Evolutionary conservation across 495 filamentous ascomycete genomes (phyloP).

Genomic region (Annulohypoxylon nitens): DNA sequence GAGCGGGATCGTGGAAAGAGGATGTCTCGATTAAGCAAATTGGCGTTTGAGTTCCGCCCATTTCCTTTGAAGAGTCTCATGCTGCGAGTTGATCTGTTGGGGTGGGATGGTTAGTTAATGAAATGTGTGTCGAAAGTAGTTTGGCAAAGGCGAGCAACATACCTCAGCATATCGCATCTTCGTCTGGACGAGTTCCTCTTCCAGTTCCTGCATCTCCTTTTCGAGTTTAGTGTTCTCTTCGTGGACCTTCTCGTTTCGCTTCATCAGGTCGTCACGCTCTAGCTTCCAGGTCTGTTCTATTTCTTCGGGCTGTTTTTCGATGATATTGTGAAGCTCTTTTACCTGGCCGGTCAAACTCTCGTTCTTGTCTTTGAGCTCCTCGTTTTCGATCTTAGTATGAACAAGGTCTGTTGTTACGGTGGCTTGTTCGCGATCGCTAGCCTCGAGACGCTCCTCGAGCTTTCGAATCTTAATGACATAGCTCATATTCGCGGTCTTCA

Average conservation of each 20-base stretch:
- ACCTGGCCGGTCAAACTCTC: conserved; percentile 88
- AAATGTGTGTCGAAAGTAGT: neutral
- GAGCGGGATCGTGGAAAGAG: conserved; percentile 21
- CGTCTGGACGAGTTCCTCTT: conserved; percentile 90
- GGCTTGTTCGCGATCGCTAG: conserved; percentile 93
- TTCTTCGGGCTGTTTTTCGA: conserved; percentile 89
- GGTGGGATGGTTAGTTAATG: conserved; percentile 41
- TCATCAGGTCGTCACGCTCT: conserved; percentile 94
- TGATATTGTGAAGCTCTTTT: conserved; percentile 81
- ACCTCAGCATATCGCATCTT: conserved; percentile 98
- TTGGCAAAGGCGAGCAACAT: conserved; percentile 51
- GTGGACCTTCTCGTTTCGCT: conserved; percentile 92
- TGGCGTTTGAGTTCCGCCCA: conserved; percentile 84
- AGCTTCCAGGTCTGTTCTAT: conserved; percentile 83
- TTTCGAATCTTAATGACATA: conserved; percentile 79
- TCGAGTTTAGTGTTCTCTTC: conserved; percentile 91
- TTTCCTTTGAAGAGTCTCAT: conserved; percentile 82
- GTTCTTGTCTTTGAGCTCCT: conserved; percentile 86
- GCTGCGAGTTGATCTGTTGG: conserved; percentile 73
- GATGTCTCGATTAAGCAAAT: conserved; percentile 49
- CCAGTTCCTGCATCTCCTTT: conserved; percentile 93
- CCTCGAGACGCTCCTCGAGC: conserved; percentile 88
- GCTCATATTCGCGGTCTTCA: conserved; percentile 72
- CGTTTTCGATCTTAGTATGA: conserved; percentile 91
- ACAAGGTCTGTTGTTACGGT: conserved; percentile 91